Evolutionary conservation across 257 asterid species (phyloP).

Genomic region (Solanum boliviense): DNA sequence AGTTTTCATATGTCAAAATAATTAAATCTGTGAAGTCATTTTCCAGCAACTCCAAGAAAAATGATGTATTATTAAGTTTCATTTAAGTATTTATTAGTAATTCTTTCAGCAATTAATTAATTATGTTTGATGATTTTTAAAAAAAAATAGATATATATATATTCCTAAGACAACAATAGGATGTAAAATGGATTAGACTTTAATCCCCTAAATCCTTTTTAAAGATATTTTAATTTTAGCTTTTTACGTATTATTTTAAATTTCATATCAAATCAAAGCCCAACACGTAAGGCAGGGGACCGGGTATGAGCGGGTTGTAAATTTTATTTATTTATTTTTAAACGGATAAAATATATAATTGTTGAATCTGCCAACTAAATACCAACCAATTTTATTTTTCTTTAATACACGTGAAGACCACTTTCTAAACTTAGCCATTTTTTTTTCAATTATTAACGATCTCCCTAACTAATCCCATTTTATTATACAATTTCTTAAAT

Average conservation of each 20-base stretch:
- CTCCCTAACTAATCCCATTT: background rate
- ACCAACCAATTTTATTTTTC: background rate
- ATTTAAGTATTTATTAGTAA: background rate
- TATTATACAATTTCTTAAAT: background rate
- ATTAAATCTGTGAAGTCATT: background rate
- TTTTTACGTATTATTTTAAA: too few relatives aligned
- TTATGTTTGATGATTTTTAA: background rate
- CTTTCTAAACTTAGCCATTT: background rate
- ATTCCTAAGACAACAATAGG: background rate
- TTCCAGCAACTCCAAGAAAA: background rate
- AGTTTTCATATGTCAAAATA: background rate
- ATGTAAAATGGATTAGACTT: background rate
- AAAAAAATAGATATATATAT: background rate
- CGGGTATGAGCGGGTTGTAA: background rate
- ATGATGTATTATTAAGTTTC: background rate
- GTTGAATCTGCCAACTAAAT: background rate
- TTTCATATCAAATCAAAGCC: background rate
- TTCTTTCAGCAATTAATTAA: background rate
- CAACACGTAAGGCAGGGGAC: background rate
- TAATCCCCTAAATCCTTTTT: too few relatives aligned
- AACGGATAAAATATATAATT: background rate
- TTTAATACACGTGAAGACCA: slow-evolving; percentile 1
- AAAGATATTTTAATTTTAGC: too few relatives aligned
- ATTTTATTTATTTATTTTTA: background rate
- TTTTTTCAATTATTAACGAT: background rate